Evolutionary conservation across 257 asterid genomes (phyloP), one percentile per base, ranked within the genome.

Genomic region (Oldenlandia corymbosa): DNA sequence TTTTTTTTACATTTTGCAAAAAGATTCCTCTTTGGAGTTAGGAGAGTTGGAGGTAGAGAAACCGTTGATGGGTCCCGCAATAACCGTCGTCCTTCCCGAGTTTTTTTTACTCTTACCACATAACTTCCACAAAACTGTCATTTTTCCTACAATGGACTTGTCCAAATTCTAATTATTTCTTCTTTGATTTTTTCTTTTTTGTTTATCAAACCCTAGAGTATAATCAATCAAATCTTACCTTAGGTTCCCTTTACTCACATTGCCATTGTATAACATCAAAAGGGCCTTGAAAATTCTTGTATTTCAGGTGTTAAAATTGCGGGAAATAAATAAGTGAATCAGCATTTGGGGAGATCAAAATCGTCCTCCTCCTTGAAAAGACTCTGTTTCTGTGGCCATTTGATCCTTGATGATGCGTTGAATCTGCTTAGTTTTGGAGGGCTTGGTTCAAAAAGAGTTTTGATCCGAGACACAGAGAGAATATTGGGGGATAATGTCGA

Each of bases 401-500:
- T 24, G 20, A n/a, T 48, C 5, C 65, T 16, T 49, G 36, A 49
- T 60, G 41, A 18, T 41, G 34, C 18, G 52, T 51, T 51, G 52
- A 34, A 49, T 50, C 50, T 65, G 36, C n/a, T 4, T 10, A 17
- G 14, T 52, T 37, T 18, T 16, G 10, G 28, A 54, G 16, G 53
- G 54, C 30, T 68, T 60, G 73, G 72, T 55, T 77, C 27, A 71
- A 58, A 31, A 36, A 52, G 73, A 37, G 42, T 55, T 2, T 30
- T 64, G 5, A 48, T 56, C 37, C 37, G 8, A 21, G 18, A 60
- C 56, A 67, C 49, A 31, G 45, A 54, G n/a, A n/a, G n/a, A n/a
- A n/a, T n/a, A 2, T 32, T 17, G 45, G 51, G 60, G 13, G 77
- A 80, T 65, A 67, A 90, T 90, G 92, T 78, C 97, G 73, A 90